A percentile compares a stretch with the other conserved stretches of the same genome.
Evolutionary conservation across 2,329 filamentous ascomycete genomes (phyloP).

Genomic region (Exserohilum rostratum): DNA sequence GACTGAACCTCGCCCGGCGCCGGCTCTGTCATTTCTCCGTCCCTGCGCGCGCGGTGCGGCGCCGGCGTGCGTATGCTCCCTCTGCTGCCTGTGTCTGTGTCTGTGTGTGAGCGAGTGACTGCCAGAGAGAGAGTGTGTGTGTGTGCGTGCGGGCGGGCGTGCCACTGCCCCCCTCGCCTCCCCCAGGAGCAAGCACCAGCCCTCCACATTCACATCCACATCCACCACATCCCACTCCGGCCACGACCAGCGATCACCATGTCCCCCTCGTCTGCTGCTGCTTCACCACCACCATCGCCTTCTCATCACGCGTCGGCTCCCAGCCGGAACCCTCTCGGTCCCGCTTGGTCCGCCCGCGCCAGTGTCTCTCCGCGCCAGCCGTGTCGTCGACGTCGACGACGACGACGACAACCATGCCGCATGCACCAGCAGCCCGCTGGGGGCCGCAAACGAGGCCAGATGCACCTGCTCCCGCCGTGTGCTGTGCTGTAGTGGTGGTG

Average conservation of each 20-base stretch:
- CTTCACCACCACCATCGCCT: not conserved
- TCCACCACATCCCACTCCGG: no score
- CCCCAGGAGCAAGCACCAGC: no score
- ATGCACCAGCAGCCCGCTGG: slow-evolving; percentile 14
- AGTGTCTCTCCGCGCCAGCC: not conserved
- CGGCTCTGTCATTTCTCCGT: slow-evolving; percentile 30
- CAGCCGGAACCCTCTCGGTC: not conserved
- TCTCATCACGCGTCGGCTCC: not conserved
- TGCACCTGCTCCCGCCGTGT: no score
- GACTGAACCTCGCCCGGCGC: slow-evolving; percentile 14
- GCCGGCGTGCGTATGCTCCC: slow-evolving; percentile 7
- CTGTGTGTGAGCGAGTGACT: no score
- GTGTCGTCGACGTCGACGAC: slow-evolving; percentile 3
- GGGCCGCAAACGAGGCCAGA: slow-evolving; percentile 11
- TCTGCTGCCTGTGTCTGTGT: not conserved
- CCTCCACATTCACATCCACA: no score
- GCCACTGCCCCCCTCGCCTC: no score
- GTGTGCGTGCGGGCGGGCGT: no score
- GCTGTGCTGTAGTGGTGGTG: no score
- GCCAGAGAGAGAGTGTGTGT: no score
- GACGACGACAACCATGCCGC: slow-evolving; percentile 10
- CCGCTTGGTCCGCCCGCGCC: not conserved
- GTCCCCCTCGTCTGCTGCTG: no score
- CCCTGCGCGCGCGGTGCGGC: slow-evolving; percentile 15
- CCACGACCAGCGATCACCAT: no score